These are phyloP conservation scores for Aspergillus diversus DNA, from an alignment of 495 filamentous ascomycete genomes.

Conservation along the genomic window DNA sequence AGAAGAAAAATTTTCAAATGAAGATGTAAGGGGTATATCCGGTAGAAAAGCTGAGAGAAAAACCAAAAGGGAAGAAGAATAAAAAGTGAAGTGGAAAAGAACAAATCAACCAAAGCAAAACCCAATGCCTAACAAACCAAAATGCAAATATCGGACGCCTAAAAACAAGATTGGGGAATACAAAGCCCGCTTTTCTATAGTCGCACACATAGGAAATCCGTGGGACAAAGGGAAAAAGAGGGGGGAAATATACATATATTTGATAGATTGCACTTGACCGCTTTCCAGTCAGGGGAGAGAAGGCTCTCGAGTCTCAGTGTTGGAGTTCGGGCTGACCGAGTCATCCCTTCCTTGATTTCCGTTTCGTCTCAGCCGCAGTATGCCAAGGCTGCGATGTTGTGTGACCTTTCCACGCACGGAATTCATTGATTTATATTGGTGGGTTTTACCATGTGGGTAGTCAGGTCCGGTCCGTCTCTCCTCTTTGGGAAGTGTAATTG, in stretches of 20 bases:
- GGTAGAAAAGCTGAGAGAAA: background rate
- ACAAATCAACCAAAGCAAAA: background rate
- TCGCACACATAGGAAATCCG: background rate
- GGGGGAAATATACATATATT: background rate
- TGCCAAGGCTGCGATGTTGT: background rate
- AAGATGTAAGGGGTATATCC: slow-evolving; percentile 4
- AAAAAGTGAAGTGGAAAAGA: background rate
- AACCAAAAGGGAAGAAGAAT: background rate
- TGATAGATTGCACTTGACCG: background rate
- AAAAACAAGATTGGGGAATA: background rate
- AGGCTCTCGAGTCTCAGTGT: no score
- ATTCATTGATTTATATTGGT: background rate
- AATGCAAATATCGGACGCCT: slow-evolving; percentile 1
- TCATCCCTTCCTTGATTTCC: background rate
- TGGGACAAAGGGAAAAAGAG: background rate
- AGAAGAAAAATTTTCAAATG: background rate
- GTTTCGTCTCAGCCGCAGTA: slow-evolving; percentile 3
- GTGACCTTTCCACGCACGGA: background rate
- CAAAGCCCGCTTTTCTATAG: slow-evolving; percentile 2
- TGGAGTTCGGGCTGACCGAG: no score
- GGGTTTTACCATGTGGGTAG: background rate
- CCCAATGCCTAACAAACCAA: background rate
- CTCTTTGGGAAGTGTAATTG: no score
- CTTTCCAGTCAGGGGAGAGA: no score
- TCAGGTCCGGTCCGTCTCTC: background rate